phyloP scores from a whole-genome alignment of 192 early-diverging fungal species.

The Backusella tarrabulga region DNA sequence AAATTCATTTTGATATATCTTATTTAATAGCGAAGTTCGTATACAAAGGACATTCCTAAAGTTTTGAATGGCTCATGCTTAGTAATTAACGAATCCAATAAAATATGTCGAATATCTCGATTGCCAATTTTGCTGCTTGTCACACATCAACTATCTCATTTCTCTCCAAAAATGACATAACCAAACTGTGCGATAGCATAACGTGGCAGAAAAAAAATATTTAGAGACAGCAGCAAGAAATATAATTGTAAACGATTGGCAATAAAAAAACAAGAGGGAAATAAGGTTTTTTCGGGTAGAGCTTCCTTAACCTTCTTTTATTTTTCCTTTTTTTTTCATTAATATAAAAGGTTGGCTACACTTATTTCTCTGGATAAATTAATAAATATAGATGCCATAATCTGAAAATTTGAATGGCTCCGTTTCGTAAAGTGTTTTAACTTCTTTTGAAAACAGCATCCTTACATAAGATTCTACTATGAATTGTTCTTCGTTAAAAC shows the following conservation, averaged over 20 bases:
- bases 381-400: not conserved
- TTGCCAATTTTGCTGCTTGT: not conserved
- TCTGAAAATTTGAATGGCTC: not conserved
- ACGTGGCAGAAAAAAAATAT: not conserved
- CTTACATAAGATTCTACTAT: not conserved
- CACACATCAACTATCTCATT: not conserved
- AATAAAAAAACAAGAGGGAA: not conserved
- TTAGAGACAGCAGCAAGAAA: not conserved
- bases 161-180: constrained; percentile 1
- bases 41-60: not conserved
- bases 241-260: not conserved
- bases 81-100: not conserved
- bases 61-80: not conserved
- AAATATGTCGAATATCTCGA: not conserved
- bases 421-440: not conserved
- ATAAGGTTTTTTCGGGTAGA: not conserved
- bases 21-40: not conserved
- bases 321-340: not conserved
- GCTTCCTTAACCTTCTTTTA: not conserved
- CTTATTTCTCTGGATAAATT: not conserved
- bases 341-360: not conserved
- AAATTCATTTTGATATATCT: not conserved
- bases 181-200: not conserved
- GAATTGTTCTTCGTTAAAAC: not conserved
- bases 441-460: not conserved